Evolutionary conservation across 1,284 basidiomycete genomes (phyloP), one percentile per base, ranked within the genome.

Genomic region (Cryptococcus sp.): DNA sequence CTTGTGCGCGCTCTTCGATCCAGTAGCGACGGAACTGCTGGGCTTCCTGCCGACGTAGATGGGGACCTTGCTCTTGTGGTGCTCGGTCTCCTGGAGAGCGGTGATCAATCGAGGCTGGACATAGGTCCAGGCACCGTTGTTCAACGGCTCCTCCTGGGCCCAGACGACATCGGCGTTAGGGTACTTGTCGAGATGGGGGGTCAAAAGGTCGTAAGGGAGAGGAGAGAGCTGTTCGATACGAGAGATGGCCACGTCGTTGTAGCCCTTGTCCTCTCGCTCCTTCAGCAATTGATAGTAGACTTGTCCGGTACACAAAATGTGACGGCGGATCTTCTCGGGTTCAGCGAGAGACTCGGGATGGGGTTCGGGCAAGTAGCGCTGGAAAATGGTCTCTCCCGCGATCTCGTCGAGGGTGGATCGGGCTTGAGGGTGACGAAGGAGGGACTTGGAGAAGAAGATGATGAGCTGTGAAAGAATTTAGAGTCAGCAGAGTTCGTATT

Each of bases 391-490:
- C 41, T 96, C 90, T 63, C 87, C 91, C 38, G 85, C 80, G 87
- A 99, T 92, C 75, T 98, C 95, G 13, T 85, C 85, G 10, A 99
- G 81, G 20, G 85, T 83, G 0, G 94, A 98, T 63, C 91, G 88
- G 40, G 93, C 95, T 58, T 85, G 85, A 13, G 95, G 93, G 79
- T 98, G 94, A 68, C 95, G 93, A 54, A 99, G 84, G 45, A 99
- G 85, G 61, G 85, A 88, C 83, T 99, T 99, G 50, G 93, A 95
- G 87, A 97, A 98, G 86, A 98, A 96, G 71, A 91, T 61, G 71
- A 99, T 87, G 63, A 96, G 85, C 85, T 90, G 58, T 0, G 41
- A 41, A 23, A 20, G 15, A 25, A 42, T n/a, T 10, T 3, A 5
- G 11, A 19, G 27, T 38, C n/a, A 35, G 38, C 48, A 15, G 55